Evolutionary conservation across 83 land plant genomes (phyloP).

Genomic region (Thuja plicata): DNA sequence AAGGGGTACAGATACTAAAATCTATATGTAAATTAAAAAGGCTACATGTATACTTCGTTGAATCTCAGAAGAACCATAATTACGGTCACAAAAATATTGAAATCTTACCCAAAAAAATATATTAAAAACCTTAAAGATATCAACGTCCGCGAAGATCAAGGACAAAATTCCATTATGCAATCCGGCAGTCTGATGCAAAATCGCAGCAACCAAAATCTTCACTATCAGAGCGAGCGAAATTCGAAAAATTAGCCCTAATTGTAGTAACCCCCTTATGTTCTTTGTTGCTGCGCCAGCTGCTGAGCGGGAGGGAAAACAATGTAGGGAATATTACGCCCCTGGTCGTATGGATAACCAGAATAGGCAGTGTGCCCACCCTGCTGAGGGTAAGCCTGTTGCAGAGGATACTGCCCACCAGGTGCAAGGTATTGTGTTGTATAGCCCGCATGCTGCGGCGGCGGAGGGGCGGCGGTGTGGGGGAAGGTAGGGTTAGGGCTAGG

Average conservation of each 20-base stretch:
- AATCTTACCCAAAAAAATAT: not conserved
- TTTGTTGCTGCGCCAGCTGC: not conserved
- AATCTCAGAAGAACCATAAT: not conserved
- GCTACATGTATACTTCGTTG: not conserved
- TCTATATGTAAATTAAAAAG: too few species aligned
- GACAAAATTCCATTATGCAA: not conserved
- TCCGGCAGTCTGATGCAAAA: not conserved
- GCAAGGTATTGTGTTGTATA: not conserved
- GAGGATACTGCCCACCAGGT: not conserved
- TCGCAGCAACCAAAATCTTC: not conserved
- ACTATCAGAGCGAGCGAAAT: not conserved
- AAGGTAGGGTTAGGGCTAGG: too few species aligned
- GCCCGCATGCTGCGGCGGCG: too few species aligned
- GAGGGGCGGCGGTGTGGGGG: too few species aligned
- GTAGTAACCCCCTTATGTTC: not conserved
- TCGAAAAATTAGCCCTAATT: not conserved
- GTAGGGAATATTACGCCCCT: not conserved
- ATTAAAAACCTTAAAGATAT: too few species aligned
- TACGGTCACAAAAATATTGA: not conserved
- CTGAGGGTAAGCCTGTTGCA: not conserved
- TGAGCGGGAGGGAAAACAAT: slow-evolving; percentile 6
- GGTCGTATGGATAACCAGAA: not conserved
- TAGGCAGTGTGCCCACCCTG: not conserved
- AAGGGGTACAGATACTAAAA: too few species aligned
- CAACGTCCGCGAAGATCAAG: not conserved